Base-by-base conservation (phyloP, 2,329 filamentous ascomycete genomes). In the Diplodia sapinea region DNA sequence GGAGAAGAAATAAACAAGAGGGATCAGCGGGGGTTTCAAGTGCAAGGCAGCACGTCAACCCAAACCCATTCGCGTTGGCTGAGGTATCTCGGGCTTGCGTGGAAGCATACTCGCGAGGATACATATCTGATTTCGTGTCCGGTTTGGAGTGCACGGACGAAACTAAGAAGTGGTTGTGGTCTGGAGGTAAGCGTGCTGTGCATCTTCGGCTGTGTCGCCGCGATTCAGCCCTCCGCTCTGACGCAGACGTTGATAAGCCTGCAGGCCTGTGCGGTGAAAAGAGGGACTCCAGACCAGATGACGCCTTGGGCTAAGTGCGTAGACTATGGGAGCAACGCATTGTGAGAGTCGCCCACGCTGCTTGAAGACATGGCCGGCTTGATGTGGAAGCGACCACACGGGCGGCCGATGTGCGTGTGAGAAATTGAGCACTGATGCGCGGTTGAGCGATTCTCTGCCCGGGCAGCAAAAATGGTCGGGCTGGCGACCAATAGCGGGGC, bases 391-490 rank as follows among this genome's bases (percentile, higher is more conserved):
- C n/a, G 31, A 40, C 12, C 31, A 29, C 29, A 23, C 36, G 20
- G 51, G 2, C 11, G n/a, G 9, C 11, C 13, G 6, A 13, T 20
- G 54, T n/a, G 31, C 4, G 17, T 2, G 31, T 31, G 31, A 56
- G 52, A 36, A 4, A 20, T 36, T 56, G 51, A 55, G 29, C 15
- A 23, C 51, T n/a, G 52, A 55, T 55, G 11, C 29, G 15, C 7
- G 31, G n/a, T 11, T 63, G 59, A 38, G 59, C 29, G 43, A 63
- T 38, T 63, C 40, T 63, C 59, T 63, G 59, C 59, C 59, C 43
- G 59, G 59, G 59, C 59, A 63, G 59, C n/a, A 63, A 29, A 63
- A 51, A 63, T 63, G 59, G 57, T 62, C 43, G 57, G 31, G 57
- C 29, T 50, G 17, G 40, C 26, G 40, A 47, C 59, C 59, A 63